Evolutionary conservation across 441 rosid species (phyloP), one percentile per base, ranked within the genome.

Genomic region (Jatropha podagrica): DNA sequence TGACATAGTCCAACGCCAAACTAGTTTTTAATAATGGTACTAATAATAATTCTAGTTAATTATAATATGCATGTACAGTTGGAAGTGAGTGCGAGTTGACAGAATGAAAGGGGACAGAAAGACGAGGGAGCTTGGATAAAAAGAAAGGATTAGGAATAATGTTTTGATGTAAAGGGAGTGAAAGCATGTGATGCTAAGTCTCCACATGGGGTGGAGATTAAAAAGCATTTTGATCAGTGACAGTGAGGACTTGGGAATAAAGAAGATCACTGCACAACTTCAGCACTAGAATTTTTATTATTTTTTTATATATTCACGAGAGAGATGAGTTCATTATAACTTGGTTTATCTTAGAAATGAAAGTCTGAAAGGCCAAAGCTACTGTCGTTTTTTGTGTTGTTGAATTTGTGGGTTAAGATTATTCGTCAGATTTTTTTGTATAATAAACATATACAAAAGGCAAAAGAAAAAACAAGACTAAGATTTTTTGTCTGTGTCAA

Each of bases 161-260:
- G 73, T 51, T 71, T 75, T 65, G 76, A 76, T 79, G 87, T 68
- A 85, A 88, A 85, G 81, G 75, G 74, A 77, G 78, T 68, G 79
- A 75, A 62, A 72, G 81, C 89, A 83, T 81, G 86, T 85, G 87
- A 74, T 81, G 81, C 81, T 40, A 77, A 76, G 84, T 72, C 56
- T 80, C 82, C 86, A 83, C 85, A 85, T 84, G 81, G 81, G 79
- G 62, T 70, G 54, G 77, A n/a, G 8, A 4, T 15, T 4, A 76
- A 79, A 48, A 71, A 72, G 73, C 74, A 70, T 54, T 46, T 15
- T 1, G 41, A 18, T 44, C 48, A 4, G 32, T 32, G 48, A 44
- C 48, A 44, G 10, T 5, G 40, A 12, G 41, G 41, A 14, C 13
- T 27, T 40, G 65, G 55, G 81, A 73, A 83, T 75, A 78, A 75